A percentile compares a stretch with the other conserved stretches of the same genome.
phyloP scores from a whole-genome alignment of 768 basidiomycete genomes.

The Mycena rebaudengoi region DNA sequence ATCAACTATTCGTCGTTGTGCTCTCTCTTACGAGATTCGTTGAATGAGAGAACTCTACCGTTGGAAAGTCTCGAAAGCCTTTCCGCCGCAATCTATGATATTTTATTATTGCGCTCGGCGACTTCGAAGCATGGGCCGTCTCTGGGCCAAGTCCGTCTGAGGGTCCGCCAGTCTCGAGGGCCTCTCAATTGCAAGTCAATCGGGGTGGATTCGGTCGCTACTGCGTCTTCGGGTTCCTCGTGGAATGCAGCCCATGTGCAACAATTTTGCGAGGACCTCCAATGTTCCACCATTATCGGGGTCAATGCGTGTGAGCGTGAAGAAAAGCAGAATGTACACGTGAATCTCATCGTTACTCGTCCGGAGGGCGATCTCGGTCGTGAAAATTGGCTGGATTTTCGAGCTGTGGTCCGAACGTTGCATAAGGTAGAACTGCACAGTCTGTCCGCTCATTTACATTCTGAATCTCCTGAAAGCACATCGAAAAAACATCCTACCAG shows the following conservation, averaged over 20 bases:
- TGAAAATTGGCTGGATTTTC: constrained; percentile 48
- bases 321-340: constrained; percentile 66
- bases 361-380: constrained; percentile 24
- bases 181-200: constrained; percentile 59
- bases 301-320: constrained; percentile 71
- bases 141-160: constrained; percentile 47
- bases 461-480: constrained; percentile 46
- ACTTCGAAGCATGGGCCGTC: constrained; percentile 35
- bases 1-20: constrained; percentile 70
- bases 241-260: constrained; percentile 32
- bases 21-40: constrained; percentile 38
- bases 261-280: constrained; percentile 49
- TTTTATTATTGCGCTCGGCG: constrained; percentile 43
- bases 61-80: constrained; percentile 60
- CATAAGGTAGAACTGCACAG: constrained; percentile 39
- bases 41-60: constrained; percentile 23
- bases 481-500: constrained; percentile 56
- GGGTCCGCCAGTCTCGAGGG: constrained; percentile 57
- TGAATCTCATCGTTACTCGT: constrained; percentile 48
- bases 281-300: constrained; percentile 68
- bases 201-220: constrained; percentile 48
- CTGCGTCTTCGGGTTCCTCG: constrained; percentile 22
- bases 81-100: constrained; percentile 46
- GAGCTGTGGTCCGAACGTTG: constrained; percentile 46
- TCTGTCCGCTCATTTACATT: neutral